Evolutionary conservation across 805 yeast species (phyloP), one percentile per base, ranked within the genome.

Genomic region (Saccharomycopsis oosterbeekiorum): DNA sequence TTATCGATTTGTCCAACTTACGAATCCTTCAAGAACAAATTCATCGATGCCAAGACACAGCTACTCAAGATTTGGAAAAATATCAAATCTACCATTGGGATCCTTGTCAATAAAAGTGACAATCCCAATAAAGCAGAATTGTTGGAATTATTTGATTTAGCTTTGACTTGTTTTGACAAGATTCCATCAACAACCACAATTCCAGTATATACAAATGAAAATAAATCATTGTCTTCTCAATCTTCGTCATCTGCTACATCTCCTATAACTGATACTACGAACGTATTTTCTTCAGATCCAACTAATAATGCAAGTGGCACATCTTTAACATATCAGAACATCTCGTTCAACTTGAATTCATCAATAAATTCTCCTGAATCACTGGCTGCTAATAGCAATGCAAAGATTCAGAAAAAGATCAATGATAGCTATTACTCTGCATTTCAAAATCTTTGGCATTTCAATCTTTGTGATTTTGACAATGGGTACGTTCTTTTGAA

Each of bases 371-470:
- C 53, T 11, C 14, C 34, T 2, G 53, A 19, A 26, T 12, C 10
- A 19, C 10, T 10, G 5, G n/a, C 53, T 47, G 34, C 19, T 21
- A 47, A 21, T 60, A 68, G 72, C 54, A 78, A 76, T 65, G 76
- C 77, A 37, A 74, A 72, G 55, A 74, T 78, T n/a, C 67, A 73
- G 26, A 74, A 80, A 68, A 76, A 75, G 62, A 76, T 82, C 60
- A 84, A 84, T 69, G 89, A 86, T 67, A 73, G 79, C 47, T 82
- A 84, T 66, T 82, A 83, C 68, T 76, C 80, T 15, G 83, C 90
- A 0, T 86, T 84, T 71, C 85, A 84, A 68, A 84, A 84, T 67
- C 77, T 85, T 61, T 88, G 96, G 96, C 89, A 88, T 70, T 84
- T 84, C 70, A 86, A 86, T 67, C 73, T 88, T 55, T 82, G 90